Evolutionary conservation across 108 stramenopile genomes (phyloP).

Genomic region (Epithemia pelagica): DNA sequence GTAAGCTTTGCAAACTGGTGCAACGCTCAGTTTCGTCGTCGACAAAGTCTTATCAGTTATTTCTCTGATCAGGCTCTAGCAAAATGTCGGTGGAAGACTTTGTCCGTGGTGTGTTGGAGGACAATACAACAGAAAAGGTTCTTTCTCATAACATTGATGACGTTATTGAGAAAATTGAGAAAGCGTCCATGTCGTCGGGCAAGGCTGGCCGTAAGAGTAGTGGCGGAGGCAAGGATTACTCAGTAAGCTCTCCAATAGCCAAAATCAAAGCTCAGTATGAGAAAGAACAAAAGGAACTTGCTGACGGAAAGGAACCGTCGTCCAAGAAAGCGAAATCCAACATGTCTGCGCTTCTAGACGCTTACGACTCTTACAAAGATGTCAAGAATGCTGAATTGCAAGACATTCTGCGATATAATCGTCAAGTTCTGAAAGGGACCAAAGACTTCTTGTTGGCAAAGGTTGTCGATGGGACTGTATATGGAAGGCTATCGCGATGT

Average conservation of each 20-base stretch:
- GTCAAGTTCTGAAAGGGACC: constrained; percentile 44
- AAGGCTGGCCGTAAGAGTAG: constrained; percentile 6
- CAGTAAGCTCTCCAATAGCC: constrained; percentile 10
- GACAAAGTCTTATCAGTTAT: background rate
- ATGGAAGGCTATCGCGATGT: constrained; percentile 67
- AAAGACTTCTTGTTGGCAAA: constrained; percentile 61
- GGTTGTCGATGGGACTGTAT: constrained; percentile 56
- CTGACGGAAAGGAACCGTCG: constrained; percentile 23
- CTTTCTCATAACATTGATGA: constrained; percentile 8
- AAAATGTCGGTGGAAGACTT: constrained; percentile 30
- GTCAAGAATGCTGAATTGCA: constrained; percentile 52
- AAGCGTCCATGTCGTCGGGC: background rate
- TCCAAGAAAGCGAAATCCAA: constrained; percentile 36
- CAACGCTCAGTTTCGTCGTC: background rate
- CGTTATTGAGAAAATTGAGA: constrained; percentile 14
- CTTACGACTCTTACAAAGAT: constrained; percentile 29
- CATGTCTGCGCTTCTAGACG: constrained; percentile 5
- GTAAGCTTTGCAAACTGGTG: constrained; percentile 7
- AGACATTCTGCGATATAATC: constrained; percentile 68
- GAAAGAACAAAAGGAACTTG: constrained; percentile 9
- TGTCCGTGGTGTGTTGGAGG: constrained; percentile 40
- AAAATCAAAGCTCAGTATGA: background rate
- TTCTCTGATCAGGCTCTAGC: constrained; percentile 5
- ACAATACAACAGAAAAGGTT: constrained; percentile 21
- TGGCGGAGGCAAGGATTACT: constrained; percentile 11